Conservation (phyloP, 1,139 yeast genomes). For the Nakaseomyces bracarensis region DNA sequence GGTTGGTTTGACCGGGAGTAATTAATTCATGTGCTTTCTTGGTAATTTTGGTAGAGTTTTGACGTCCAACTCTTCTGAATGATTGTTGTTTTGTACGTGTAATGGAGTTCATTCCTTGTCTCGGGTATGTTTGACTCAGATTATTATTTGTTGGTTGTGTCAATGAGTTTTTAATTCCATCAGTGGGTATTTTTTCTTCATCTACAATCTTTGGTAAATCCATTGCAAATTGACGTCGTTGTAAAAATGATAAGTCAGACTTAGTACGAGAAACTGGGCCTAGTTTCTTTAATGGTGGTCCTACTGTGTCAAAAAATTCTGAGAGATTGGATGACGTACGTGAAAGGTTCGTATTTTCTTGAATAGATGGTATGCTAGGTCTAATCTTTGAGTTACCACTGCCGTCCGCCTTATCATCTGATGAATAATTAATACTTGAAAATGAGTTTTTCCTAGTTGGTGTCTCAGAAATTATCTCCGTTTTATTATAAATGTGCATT, state of each 20-base stretch:
- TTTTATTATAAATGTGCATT: neutral
- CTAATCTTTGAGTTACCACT: neutral
- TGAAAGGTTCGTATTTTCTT: neutral
- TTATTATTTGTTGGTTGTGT: neutral
- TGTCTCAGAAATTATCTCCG: neutral
- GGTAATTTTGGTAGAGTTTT: conserved; percentile 9
- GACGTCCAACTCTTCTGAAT: conserved; percentile 29
- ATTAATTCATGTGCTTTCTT: conserved; percentile 4
- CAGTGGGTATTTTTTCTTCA: neutral
- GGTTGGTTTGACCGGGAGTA: neutral
- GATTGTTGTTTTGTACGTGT: conserved; percentile 13
- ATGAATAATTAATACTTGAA: neutral
- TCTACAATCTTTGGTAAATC: conserved; percentile 16
- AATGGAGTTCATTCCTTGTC: neutral
- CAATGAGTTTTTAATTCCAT: neutral
- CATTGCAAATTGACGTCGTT: conserved; percentile 29
- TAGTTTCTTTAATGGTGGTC: conserved; percentile 14
- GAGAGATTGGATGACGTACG: conserved; percentile 24
- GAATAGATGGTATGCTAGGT: neutral
- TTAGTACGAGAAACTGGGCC: conserved; percentile 22
- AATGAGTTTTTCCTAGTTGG: conserved; percentile 6
- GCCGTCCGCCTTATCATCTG: neutral
- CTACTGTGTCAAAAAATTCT: conserved; percentile 22
- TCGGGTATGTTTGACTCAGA: neutral
- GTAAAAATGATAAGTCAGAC: conserved; percentile 28